Base-by-base conservation (phyloP, 116 monocot genomes). In the Posidonia oceanica region DNA sequence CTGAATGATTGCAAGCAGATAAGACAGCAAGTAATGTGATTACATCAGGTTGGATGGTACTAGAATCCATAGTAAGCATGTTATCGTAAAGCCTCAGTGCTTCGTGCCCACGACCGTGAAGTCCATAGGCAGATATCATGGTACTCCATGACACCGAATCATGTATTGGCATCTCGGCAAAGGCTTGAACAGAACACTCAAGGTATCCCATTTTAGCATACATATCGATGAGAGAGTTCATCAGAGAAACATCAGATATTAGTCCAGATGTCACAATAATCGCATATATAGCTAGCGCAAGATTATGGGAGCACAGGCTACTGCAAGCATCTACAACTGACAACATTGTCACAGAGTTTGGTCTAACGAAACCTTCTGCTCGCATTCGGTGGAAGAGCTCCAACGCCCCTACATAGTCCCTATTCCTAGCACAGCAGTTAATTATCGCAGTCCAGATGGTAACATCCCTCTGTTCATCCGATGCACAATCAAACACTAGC, bases 1-100 rank as follows among this genome's bases (percentile, higher is more conserved):
- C 84, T 2, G 82, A 75, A 54, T 78, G 81, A 40, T 67, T 76
- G 15, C 85, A 85, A 8, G 81, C 74, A 7, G 79, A 79, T 66
- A 82, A 44, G 52, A 79, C 58, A 37, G 85, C 36, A 17, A 85
- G 79, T 61, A 76, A 20, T 10, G 78, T 13, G 48, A 81, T 60
- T 4, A 38, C 53, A 23, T 81, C 79, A 13, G 48, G 48, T 48
- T 10, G 48, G 48, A 68, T 22, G 21, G 53, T 21, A 14, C 39
- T 14, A 16, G 48, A 17, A 15, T 74, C 71, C 48, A n/a, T 20
- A 14, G 73, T 63, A 56, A 20, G 38, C 76, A 82, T 71, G 16
- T 79, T 65, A 12, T 71, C 16, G 17, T 75, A 79, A 63, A 85
- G 63, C 14, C 38, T 68, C 68, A 85, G 51, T 12, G 81, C 76